phyloP scores from a whole-genome alignment of 2,329 filamentous ascomycete genomes.

The Trichothecium roseum region DNA sequence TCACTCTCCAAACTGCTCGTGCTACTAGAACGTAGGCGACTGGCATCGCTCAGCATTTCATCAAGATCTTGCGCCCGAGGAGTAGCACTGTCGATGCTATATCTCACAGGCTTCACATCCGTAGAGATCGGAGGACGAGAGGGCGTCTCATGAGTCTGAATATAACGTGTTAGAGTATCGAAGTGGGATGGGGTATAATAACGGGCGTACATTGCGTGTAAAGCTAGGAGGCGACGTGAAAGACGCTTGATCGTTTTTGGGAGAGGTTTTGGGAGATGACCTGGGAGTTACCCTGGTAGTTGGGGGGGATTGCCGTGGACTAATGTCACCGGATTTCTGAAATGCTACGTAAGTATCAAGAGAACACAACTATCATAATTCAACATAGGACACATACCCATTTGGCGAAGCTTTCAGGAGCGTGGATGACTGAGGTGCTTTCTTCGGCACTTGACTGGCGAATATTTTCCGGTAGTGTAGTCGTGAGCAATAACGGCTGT shows the following conservation, averaged over 20 bases:
- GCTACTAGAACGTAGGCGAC: conserved; percentile 52
- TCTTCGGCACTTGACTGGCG: conserved; percentile 59
- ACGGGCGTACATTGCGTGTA: conserved; percentile 12
- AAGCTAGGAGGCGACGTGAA: conserved; percentile 13
- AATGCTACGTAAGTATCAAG: background rate
- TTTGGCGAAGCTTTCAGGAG: conserved; percentile 68
- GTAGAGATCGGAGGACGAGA: conserved; percentile 67
- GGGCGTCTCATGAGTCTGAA: conserved; percentile 17
- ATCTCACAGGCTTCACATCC: conserved; percentile 54
- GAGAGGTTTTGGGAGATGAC: conserved; percentile 15
- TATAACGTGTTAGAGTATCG: conserved; percentile 7
- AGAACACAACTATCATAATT: background rate
- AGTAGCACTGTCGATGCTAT: conserved; percentile 60
- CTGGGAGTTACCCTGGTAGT: background rate
- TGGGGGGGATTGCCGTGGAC: background rate
- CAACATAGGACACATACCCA: conserved; percentile 51
- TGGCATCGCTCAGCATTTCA: conserved; percentile 52
- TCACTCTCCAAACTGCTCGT: conserved; percentile 70
- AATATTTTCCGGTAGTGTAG: conserved; percentile 46
- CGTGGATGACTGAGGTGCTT: conserved; percentile 83
- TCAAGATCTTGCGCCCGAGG: conserved; percentile 75
- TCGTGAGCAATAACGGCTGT: conserved; percentile 40
- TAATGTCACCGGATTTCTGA: background rate
- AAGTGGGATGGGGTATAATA: conserved; percentile 4
- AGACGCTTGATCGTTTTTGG: conserved; percentile 25